A percentile compares a stretch with the other conserved stretches of the same genome.
phyloP scores from a whole-genome alignment of 2,329 filamentous ascomycete species.

The Herpotrichia juniperi region DNA sequence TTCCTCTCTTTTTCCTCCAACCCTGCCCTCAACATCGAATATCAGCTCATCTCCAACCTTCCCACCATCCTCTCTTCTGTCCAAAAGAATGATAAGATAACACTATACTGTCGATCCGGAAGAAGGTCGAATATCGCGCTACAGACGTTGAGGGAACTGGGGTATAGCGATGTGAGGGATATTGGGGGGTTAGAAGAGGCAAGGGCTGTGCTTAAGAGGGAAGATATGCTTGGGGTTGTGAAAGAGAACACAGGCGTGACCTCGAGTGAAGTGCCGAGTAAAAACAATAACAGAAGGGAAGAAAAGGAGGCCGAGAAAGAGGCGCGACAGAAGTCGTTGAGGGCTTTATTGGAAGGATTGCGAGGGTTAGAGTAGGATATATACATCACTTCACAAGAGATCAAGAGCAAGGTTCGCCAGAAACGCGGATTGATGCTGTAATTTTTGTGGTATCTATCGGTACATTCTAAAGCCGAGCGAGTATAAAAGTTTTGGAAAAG shows the following conservation, averaged over 20 bases:
- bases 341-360: constrained; percentile 34
- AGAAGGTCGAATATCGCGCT: constrained; percentile 41
- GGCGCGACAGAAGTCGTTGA: constrained; percentile 27
- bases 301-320: constrained; percentile 6
- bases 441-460: constrained; percentile 14
- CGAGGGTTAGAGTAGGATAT: constrained; percentile 27
- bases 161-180: constrained; percentile 38
- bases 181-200: constrained; percentile 46
- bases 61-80: constrained; percentile 26
- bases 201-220: constrained; percentile 31
- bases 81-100: constrained; percentile 36
- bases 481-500: not conserved
- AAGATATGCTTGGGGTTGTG: constrained; percentile 27
- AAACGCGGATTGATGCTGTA: constrained; percentile 1
- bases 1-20: constrained; percentile 29
- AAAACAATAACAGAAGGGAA: constrained; percentile 15
- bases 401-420: constrained; percentile 12
- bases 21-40: constrained; percentile 45
- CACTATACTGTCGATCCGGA: constrained; percentile 46
- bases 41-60: constrained; percentile 40
- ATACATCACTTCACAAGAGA: not conserved
- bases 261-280: constrained; percentile 8
- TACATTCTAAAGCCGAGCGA: constrained; percentile 7
- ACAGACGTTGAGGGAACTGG: constrained; percentile 32
- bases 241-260: constrained; percentile 4